A percentile compares a stretch with the other conserved stretches of the same genome.
Evolutionary conservation across 2,329 filamentous ascomycete genomes (phyloP).

Genomic region (Akanthomyces lecanii): DNA sequence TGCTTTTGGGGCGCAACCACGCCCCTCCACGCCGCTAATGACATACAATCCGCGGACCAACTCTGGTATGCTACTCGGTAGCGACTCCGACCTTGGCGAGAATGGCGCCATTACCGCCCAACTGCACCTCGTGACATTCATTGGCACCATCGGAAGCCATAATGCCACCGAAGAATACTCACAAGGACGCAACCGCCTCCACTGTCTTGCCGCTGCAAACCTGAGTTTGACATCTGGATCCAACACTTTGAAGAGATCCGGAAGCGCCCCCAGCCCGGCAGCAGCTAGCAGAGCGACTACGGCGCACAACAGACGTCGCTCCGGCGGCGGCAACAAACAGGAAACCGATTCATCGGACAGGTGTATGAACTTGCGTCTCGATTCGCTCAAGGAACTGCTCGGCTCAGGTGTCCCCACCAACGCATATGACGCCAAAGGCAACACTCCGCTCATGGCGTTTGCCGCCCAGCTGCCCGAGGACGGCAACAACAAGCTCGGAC

Average conservation of each 20-base stretch:
- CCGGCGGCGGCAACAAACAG: background rate
- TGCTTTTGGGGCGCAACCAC: conserved; percentile 38
- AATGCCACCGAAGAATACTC: conserved; percentile 31
- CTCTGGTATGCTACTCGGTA: conserved; percentile 17
- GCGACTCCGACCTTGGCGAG: conserved; percentile 22
- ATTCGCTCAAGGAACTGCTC: conserved; percentile 30
- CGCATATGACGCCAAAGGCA: conserved; percentile 48
- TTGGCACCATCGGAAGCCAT: conserved; percentile 31
- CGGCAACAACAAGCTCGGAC: conserved; percentile 45
- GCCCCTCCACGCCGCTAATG: background rate
- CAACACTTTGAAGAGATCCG: conserved; percentile 20
- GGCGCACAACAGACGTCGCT: background rate
- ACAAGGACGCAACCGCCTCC: conserved; percentile 52
- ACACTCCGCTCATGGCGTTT: conserved; percentile 55
- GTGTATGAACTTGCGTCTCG: conserved; percentile 27
- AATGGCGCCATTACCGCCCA: conserved; percentile 21
- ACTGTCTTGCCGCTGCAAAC: conserved; percentile 54
- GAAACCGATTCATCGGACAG: conserved; percentile 32
- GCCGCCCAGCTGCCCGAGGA: conserved; percentile 46
- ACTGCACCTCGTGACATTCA: conserved; percentile 34
- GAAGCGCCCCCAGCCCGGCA: background rate
- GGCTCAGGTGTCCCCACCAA: conserved; percentile 42
- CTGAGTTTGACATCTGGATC: conserved; percentile 35
- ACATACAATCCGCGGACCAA: conserved; percentile 21
- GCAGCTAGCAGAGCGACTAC: background rate